Evolutionary conservation across 345 rosid genomes (phyloP).

Genomic region (Salix koriyanagi): DNA sequence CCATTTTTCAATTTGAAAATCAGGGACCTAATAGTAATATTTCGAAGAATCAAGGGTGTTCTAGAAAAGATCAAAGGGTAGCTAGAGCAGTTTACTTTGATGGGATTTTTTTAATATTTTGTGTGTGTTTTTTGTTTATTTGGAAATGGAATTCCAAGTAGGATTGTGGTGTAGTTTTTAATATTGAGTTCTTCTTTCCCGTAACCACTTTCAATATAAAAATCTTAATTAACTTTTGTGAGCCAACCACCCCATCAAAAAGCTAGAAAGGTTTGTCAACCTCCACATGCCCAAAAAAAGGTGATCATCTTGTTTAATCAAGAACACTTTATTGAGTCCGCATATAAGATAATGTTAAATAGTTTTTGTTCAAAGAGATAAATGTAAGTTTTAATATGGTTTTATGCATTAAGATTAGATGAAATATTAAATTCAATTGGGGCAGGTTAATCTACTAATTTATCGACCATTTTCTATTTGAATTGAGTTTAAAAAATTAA

Average conservation of each 20-base stretch:
- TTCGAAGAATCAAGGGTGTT: background rate
- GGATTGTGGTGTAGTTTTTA: slow-evolving; percentile 23
- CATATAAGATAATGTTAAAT: too few species aligned
- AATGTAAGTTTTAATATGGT: too few species aligned
- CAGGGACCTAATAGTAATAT: too few species aligned
- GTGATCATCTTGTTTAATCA: slow-evolving; percentile 21
- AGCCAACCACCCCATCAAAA: slow-evolving; percentile 54
- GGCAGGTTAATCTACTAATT: too few species aligned
- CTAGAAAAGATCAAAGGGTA: background rate
- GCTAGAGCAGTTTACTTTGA: background rate
- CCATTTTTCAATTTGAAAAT: background rate
- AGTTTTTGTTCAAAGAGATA: too few species aligned
- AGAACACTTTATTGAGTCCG: background rate
- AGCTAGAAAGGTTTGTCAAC: slow-evolving; percentile 42
- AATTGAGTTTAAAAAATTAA: too few species aligned
- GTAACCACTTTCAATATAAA: slow-evolving; percentile 26
- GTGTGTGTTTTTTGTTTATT: background rate
- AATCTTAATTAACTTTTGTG: slow-evolving; percentile 19
- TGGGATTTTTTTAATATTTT: background rate
- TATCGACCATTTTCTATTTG: too few species aligned
- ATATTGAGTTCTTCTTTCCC: slow-evolving; percentile 10
- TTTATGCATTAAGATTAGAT: too few species aligned
- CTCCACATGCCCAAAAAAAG: slow-evolving; percentile 56
- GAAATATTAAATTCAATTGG: too few species aligned
- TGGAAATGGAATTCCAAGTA: slow-evolving; percentile 54